Evolutionary conservation across 176 grass and related monocot species (phyloP), one percentile per base, ranked within the genome.

Genomic region (Carex littledalei): DNA sequence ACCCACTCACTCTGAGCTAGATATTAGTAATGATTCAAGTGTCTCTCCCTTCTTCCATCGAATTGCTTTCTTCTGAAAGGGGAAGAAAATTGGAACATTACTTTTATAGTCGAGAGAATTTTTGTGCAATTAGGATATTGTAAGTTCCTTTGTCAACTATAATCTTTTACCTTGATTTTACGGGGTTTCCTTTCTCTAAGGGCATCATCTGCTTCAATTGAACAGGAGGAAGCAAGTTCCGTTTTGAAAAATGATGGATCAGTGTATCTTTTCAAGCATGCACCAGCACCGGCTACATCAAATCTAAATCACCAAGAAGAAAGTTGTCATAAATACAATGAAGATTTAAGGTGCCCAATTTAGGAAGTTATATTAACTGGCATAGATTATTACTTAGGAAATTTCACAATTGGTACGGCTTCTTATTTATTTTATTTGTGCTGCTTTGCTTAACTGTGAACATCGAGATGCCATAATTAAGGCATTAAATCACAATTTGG

Each of bases 201-300:
- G 66, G 82, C 60, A 84, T 94, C 84, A 6, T 39, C 83, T 55
- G 88, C 92, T 84, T 85, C 80, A 86, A 89, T 90, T 29, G 41
- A 83, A 35, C 64, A 50, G 79, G 88, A 89, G 13, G 87, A 79
- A 80, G 85, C 35, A 82, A 87, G 86, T 78, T 89, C 96, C 10
- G 67, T 94, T 86, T 95, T 99, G 84, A 99, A 95, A 79, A 95
- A 94, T 93, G 96, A 99, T 49, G 96, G 96, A 82, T 99, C 96
- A 50, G 96, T 91, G 70, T 99, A 99, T 85, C 96, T 87, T 87
- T 99, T 99, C 52, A 95, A 92, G 81, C 93, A 99, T 34, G 96
- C 91, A 52, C 93, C 96, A 79, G 93, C 93, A 92, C 96, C 96
- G 78, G 96, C 91, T 86, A 92, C 88, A 88, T 99, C 96, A 88